Conservation (phyloP, 1,139 yeast genomes). For the Kodamaea arcana region DNA sequence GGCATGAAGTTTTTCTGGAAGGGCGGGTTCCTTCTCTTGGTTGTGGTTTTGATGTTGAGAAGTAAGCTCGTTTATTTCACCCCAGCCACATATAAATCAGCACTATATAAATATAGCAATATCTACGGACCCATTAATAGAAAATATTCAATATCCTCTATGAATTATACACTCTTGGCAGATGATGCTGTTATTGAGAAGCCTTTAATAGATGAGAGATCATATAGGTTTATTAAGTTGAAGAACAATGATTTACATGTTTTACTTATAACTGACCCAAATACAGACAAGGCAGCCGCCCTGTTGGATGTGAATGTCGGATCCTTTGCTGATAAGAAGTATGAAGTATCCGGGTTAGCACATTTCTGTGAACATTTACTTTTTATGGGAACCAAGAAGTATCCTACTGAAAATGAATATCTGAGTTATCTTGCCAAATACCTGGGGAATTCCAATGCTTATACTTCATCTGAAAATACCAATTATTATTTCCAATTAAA, state of each 20-base stretch:
- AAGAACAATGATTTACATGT: constrained; percentile 64
- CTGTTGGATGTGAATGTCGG: constrained; percentile 92
- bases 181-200: constrained; percentile 35
- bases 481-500: constrained; percentile 87
- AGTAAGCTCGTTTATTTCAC: background rate
- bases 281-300: constrained; percentile 91
- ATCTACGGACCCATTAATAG: too few relatives aligned
- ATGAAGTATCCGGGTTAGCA: constrained; percentile 76
- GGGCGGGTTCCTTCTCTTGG: background rate
- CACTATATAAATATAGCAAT: too few relatives aligned
- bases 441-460: constrained; percentile 70
- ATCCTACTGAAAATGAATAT: constrained; percentile 89
- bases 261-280: constrained; percentile 73
- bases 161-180: constrained; percentile 10
- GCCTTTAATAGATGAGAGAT: constrained; percentile 72
- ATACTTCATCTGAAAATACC: constrained; percentile 84
- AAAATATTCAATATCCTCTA: background rate
- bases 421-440: constrained; percentile 70
- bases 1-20: background rate
- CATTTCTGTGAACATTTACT: constrained; percentile 95
- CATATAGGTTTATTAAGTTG: constrained; percentile 63
- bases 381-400: constrained; percentile 95
- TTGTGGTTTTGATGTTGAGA: constrained; percentile 1
- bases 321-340: constrained; percentile 72
- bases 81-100: constrained; percentile 1